phyloP scores from a whole-genome alignment of 2,329 filamentous ascomycete species.

The Phaeomoniella chlamydospora region DNA sequence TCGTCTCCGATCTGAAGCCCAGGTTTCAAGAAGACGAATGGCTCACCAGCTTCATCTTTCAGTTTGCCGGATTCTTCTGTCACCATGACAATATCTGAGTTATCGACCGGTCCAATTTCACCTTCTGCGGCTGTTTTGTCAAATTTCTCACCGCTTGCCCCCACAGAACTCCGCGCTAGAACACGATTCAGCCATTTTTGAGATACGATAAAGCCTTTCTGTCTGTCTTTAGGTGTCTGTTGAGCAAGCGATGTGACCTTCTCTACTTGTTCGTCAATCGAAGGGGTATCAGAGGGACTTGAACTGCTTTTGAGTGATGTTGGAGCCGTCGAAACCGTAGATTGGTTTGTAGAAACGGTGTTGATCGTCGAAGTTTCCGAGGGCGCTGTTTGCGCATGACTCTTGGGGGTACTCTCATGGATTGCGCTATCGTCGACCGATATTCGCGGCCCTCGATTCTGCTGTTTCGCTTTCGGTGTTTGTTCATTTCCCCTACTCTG shows the following conservation, averaged over 20 bases:
- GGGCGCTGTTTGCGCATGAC: slow-evolving; percentile 7
- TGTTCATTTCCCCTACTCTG: slow-evolving; percentile 2
- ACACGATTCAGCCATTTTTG: slow-evolving; percentile 65
- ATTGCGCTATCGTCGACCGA: slow-evolving; percentile 1
- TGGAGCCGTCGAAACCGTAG: slow-evolving; percentile 20
- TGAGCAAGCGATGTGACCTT: slow-evolving; percentile 48
- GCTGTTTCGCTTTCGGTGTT: slow-evolving; percentile 9
- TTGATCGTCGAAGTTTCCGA: slow-evolving; percentile 17
- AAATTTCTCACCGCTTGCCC: slow-evolving; percentile 24
- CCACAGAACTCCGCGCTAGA: slow-evolving; percentile 47
- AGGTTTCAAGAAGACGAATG: slow-evolving; percentile 59
- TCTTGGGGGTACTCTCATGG: slow-evolving; percentile 2
- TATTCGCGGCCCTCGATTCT: slow-evolving; percentile 2
- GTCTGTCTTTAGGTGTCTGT: slow-evolving; percentile 46
- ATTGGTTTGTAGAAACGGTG: slow-evolving; percentile 21
- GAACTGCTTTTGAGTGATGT: slow-evolving; percentile 12
- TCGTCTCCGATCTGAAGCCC: slow-evolving; percentile 51
- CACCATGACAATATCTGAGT: slow-evolving; percentile 62
- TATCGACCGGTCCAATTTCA: slow-evolving; percentile 70
- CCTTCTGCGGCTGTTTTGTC: slow-evolving; percentile 47
- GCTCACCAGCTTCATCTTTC: slow-evolving; percentile 29
- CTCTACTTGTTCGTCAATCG: slow-evolving; percentile 57
- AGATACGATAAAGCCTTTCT: slow-evolving; percentile 65
- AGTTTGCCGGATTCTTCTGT: slow-evolving; percentile 25
- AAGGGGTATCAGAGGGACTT: slow-evolving; percentile 18